phyloP scores from a whole-genome alignment of 805 yeast species.

The Wickerhamomyces canadensis region DNA sequence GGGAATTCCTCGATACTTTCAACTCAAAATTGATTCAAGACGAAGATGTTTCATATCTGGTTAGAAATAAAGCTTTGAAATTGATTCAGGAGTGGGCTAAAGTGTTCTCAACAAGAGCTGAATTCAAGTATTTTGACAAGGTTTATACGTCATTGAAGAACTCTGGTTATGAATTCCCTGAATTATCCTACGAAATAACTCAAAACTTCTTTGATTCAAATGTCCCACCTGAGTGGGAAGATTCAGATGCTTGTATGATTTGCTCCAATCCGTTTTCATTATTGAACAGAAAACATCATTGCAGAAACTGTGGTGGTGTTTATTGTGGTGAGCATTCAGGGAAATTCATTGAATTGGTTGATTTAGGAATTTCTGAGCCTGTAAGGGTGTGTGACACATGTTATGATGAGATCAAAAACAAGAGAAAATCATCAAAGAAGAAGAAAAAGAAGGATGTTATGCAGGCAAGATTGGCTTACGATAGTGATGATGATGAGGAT shows the following conservation, averaged over 20 bases:
- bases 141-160: slow-evolving; percentile 52
- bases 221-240: slow-evolving; percentile 98
- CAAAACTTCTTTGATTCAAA: slow-evolving; percentile 71
- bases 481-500: slow-evolving; percentile 67
- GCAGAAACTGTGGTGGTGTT: slow-evolving; percentile 96
- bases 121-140: slow-evolving; percentile 56
- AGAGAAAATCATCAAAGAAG: slow-evolving; percentile 26
- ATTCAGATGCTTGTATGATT: slow-evolving; percentile 91
- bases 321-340: slow-evolving; percentile 84
- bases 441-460: slow-evolving; percentile 24
- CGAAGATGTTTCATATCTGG: slow-evolving; percentile 40
- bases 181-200: slow-evolving; percentile 28
- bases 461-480: slow-evolving; percentile 20
- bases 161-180: slow-evolving; percentile 69
- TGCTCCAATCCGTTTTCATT: slow-evolving; percentile 78
- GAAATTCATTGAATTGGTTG: slow-evolving; percentile 64
- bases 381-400: slow-evolving; percentile 95
- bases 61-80: slow-evolving; percentile 54
- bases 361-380: slow-evolving; percentile 79
- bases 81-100: slow-evolving; percentile 73
- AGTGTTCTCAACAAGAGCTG: slow-evolving; percentile 64
- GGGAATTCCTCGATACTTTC: slow-evolving; percentile 81
- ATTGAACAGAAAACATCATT: slow-evolving; percentile 89
- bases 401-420: slow-evolving; percentile 49
- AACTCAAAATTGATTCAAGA: slow-evolving; percentile 37